Conservation (phyloP, 1,284 basidiomycete genomes). For the Testicularia cyperi region DNA sequence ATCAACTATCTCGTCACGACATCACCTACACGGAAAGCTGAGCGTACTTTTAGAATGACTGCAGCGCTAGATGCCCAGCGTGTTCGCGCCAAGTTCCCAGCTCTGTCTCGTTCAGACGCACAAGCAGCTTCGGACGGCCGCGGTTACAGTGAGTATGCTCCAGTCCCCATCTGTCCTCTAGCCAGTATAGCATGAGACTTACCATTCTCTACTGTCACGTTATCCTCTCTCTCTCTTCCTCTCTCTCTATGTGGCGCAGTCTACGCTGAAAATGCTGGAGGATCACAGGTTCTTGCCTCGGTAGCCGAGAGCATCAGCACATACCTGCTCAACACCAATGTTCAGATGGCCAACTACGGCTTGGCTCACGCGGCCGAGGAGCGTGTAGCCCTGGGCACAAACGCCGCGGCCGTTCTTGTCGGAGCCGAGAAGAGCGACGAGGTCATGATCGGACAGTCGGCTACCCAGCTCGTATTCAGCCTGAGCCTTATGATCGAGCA, state of each 20-base stretch:
- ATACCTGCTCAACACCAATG: conserved; percentile 72
- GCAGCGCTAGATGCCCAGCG: too few relatives aligned
- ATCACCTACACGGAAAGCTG: too few relatives aligned
- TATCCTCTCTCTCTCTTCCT: too few relatives aligned
- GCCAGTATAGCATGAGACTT: too few relatives aligned
- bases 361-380: conserved; percentile 66
- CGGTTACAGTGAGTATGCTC: too few relatives aligned
- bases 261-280: conserved; percentile 77
- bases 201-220: too few relatives aligned
- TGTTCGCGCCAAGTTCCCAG: background rate
- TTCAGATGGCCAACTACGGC: conserved; percentile 70
- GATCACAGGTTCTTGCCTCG: conserved; percentile 66
- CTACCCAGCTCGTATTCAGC: conserved; percentile 27
- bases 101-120: too few relatives aligned
- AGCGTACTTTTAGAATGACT: too few relatives aligned
- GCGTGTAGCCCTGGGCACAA: conserved; percentile 66
- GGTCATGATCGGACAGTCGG: conserved; percentile 67
- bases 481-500: conserved; percentile 31
- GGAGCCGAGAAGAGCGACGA: conserved; percentile 69
- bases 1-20: too few relatives aligned
- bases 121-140: too few relatives aligned
- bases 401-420: conserved; percentile 67
- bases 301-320: conserved; percentile 68
- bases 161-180: too few relatives aligned
- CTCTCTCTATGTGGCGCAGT: conserved; percentile 50